Base-by-base conservation (phyloP, 2,329 filamentous ascomycete species). In the Fonsecaea monophora region DNA sequence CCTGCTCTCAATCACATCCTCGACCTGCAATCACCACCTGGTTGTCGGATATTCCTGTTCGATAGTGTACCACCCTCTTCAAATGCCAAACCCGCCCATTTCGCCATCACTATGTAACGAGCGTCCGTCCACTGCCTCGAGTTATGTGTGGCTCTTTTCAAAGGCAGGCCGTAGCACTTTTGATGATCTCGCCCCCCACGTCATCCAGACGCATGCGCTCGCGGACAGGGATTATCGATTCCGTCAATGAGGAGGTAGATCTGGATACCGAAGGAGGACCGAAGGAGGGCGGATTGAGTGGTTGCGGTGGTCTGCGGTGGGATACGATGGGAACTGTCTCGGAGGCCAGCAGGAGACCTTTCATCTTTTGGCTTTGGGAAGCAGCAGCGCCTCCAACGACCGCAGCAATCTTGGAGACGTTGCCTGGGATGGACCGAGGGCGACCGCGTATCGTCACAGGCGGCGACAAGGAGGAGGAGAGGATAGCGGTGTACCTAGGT, bases 181-280 rank as follows among this genome's bases (percentile, higher is more conserved):
- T 25, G 25, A 25, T 25, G 3, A 25, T 25, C 25, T 25, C 25
- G 25, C 25, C 25, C 3, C 3, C 25, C 1, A 2, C 25, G 2
- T 25, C 25, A 25, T 25, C 25, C 25, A 25, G 95, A 69, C 95
- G 90, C 95, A 99, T 98, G 84, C 96, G 97, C 82, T 99, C 96
- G 56, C 95, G 88, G 70, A 89, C 89, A 66, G 87, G 83, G 74
- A 1, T 97, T 98, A 77, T 98, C 95, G 65, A 99, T 83, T 67
- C 95, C 92, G 79, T 99, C 95, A 75, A 96, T 97, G 68, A 99
- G 91, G 80, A 99, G 91, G 80, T 97, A 99, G 73, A 99, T 92
- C 81, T 98, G 2, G 94, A 82, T 99, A 93, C 76, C 92, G 97
- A 70, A 99, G 88, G 21, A 99, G 87, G 1, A 21, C 21, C 21